phyloP scores from a whole-genome alignment of 2,329 filamentous ascomycete species.

The Lachnellula suecica region DNA sequence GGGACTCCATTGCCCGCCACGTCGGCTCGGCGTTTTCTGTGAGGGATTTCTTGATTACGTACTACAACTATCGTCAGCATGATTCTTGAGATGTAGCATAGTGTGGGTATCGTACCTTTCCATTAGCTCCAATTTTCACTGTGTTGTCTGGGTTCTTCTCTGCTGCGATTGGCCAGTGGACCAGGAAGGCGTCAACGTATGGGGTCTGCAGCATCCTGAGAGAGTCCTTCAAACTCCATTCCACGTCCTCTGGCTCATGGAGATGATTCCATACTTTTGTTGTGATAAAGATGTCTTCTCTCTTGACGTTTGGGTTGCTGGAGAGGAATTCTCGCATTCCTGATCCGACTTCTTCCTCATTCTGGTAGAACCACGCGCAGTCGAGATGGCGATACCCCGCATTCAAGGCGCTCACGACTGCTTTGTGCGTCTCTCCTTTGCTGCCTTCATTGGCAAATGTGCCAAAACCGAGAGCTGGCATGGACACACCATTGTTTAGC shows the following conservation, averaged over 20 bases:
- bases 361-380: slow-evolving; percentile 74
- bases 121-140: slow-evolving; percentile 48
- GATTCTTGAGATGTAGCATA: slow-evolving; percentile 6
- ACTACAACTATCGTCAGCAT: slow-evolving; percentile 35
- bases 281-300: slow-evolving; percentile 79
- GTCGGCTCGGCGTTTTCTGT: slow-evolving; percentile 65
- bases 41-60: slow-evolving; percentile 61
- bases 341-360: slow-evolving; percentile 80
- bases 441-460: slow-evolving; percentile 32
- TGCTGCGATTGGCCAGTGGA: slow-evolving; percentile 81
- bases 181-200: slow-evolving; percentile 77
- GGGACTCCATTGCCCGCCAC: slow-evolving; percentile 74
- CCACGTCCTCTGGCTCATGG: slow-evolving; percentile 60
- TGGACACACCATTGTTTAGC: slow-evolving; percentile 37
- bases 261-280: slow-evolving; percentile 86
- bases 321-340: slow-evolving; percentile 73
- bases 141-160: slow-evolving; percentile 75
- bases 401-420: slow-evolving; percentile 60
- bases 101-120: slow-evolving; percentile 41
- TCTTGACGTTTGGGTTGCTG: slow-evolving; percentile 57
- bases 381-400: slow-evolving; percentile 69
- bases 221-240: slow-evolving; percentile 70
- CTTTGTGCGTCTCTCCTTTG: slow-evolving; percentile 45
- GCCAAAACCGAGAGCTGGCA: slow-evolving; percentile 46
- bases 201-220: slow-evolving; percentile 71